Evolutionary conservation across 2,329 filamentous ascomycete genomes (phyloP).

Genomic region (Salinomyces thailandicus): DNA sequence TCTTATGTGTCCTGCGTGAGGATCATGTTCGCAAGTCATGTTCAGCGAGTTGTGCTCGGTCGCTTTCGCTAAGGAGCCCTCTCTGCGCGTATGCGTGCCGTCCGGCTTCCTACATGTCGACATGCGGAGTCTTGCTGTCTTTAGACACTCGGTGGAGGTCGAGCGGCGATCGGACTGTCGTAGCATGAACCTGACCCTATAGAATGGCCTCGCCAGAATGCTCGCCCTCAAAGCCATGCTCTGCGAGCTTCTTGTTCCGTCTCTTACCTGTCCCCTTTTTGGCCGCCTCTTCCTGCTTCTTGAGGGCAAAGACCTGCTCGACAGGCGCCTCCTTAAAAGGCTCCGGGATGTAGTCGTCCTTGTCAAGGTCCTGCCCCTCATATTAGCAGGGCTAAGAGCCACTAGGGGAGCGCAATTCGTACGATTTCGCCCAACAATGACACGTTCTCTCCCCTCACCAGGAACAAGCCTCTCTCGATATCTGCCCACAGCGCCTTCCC

Average conservation of each 20-base stretch:
- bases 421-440: conserved; percentile 83
- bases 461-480: conserved; percentile 72
- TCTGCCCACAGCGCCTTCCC: conserved; percentile 63
- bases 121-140: no score
- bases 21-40: no score
- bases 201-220: conserved; percentile 64
- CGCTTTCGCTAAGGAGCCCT: no score
- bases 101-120: no score
- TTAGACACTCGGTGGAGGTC: no score
- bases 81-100: no score
- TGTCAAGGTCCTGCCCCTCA: conserved; percentile 76
- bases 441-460: conserved; percentile 96
- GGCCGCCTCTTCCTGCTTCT: conserved; percentile 57
- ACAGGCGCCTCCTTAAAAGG: conserved; percentile 58
- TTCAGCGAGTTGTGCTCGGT: no score
- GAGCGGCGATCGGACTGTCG: no score
- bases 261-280: conserved; percentile 66
- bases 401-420: conserved; percentile 13
- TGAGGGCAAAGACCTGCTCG: conserved; percentile 59
- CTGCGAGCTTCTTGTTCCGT: conserved; percentile 58
- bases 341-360: conserved; percentile 73
- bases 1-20: no score
- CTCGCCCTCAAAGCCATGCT: conserved; percentile 81
- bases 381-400: no score
- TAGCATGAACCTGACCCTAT: no score